Evolutionary conservation across 106 monocot species (phyloP), one percentile per base, ranked within the genome.

Genomic region (Xerophyta viscosa): DNA sequence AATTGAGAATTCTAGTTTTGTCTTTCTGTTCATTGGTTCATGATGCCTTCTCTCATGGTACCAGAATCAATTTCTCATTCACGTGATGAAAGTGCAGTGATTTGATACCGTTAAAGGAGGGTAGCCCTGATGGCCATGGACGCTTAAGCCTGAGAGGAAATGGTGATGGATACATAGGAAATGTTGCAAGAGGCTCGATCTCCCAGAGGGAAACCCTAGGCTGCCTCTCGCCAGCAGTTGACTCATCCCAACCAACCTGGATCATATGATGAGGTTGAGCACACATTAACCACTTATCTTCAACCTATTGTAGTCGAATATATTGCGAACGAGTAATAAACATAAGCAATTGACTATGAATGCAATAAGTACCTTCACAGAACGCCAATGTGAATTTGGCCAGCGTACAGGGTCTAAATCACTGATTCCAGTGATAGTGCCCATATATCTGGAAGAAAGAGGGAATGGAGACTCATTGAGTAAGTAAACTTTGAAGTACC

Each of bases 181-280:
- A 96, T 48, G 88, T 96, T 43, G 84, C 84, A 37, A 96, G 57
- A 7, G 94, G 94, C 61, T 96, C 94, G 50, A 96, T 96, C 52
- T 96, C 94, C 94, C 94, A 96, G 29, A 96, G 78, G 10, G 94
- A 96, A 4, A 96, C 94, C 54, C 81, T 81, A 45, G 88, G 88
- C 41, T 96, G 94, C 58, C 84, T 74, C 28, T 96, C 94, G 9
- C 78, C 94, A 57, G 94, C 88, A 46, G 84, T 96, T 41, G 88
- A 88, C 46, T 96, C 94, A 61, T 96, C 94, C 94, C 94, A 96
- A 50, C 88, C 94, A 75, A 96, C 94, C 94, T 94, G n/a, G n/a
- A n/a, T n/a, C n/a, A n/a, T n/a, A n/a, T n/a, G n/a, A n/a, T n/a
- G n/a, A n/a, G n/a, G n/a, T n/a, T n/a, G n/a, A n/a, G 55, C 53